Evolutionary conservation across 192 early-diverging fungal species (phyloP).

Genomic region (Backusella tuberculispora): DNA sequence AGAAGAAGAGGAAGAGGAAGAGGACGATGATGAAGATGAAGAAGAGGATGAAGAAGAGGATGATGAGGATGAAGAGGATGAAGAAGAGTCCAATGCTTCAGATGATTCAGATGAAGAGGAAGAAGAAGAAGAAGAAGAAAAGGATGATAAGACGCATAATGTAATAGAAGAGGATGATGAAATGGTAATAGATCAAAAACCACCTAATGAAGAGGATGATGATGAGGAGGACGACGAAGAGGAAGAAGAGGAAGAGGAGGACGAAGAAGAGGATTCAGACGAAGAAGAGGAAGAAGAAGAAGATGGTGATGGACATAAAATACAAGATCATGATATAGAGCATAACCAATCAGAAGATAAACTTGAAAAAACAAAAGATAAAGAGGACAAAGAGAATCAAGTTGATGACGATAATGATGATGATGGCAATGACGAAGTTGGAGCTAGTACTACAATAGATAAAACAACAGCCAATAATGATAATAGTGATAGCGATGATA

Average conservation of each 20-base stretch:
- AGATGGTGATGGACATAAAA: not conserved
- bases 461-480: not conserved
- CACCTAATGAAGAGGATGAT: slow-evolving; percentile 41
- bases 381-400: slow-evolving; percentile 13
- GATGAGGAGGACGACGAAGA: slow-evolving; percentile 23
- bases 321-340: not conserved
- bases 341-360: not conserved
- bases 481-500: not conserved
- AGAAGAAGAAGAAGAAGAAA: slow-evolving; percentile 8
- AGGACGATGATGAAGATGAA: not conserved
- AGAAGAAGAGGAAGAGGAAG: not conserved
- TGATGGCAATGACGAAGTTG: not conserved
- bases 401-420: not conserved
- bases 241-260: slow-evolving; percentile 13
- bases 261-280: slow-evolving; percentile 8
- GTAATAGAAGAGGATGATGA: not conserved
- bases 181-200: slow-evolving; percentile 7
- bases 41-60: slow-evolving; percentile 32
- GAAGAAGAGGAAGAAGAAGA: slow-evolving; percentile 37
- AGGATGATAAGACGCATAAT: not conserved
- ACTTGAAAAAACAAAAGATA: slow-evolving; percentile 20
- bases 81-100: slow-evolving; percentile 11
- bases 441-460: not conserved
- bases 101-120: slow-evolving; percentile 7
- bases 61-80: slow-evolving; percentile 16